These are phyloP conservation scores for Cornus kousa DNA, from an alignment of 148 eudicot genomes.

Conservation along the genomic window DNA sequence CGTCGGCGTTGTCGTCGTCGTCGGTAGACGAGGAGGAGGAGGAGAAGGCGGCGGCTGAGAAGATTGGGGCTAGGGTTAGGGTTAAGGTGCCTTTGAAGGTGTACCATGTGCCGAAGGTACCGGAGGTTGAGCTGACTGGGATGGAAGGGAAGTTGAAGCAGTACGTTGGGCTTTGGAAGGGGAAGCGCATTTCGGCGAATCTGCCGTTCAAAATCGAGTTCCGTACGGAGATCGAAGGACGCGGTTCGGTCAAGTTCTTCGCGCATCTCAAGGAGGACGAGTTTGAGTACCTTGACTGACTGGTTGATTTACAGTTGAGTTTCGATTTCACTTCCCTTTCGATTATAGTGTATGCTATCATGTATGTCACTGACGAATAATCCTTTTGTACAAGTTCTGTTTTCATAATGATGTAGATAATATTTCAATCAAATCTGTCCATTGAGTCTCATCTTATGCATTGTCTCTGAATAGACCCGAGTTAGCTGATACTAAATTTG, in stretches of 20 bases:
- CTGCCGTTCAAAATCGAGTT: constrained; percentile 65
- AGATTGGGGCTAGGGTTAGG: constrained; percentile 64
- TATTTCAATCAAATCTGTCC: constrained; percentile 3
- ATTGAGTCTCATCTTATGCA: background rate
- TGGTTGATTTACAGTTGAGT: background rate
- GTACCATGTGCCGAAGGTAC: constrained; percentile 54
- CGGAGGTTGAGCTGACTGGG: constrained; percentile 53
- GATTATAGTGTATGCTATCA: background rate
- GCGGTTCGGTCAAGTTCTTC: constrained; percentile 50
- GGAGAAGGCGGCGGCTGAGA: constrained; percentile 21
- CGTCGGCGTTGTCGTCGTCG: constrained; percentile 10
- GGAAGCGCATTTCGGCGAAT: constrained; percentile 69
- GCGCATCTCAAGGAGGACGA: constrained; percentile 83
- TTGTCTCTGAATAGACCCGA: background rate
- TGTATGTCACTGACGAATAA: background rate
- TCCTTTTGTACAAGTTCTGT: background rate
- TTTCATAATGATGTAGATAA: constrained; percentile 12
- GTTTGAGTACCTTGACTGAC: constrained; percentile 55
- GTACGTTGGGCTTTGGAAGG: constrained; percentile 62
- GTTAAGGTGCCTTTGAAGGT: constrained; percentile 59
- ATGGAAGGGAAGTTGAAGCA: constrained; percentile 56
- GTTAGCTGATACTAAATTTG: background rate
- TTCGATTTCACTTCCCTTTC: background rate
- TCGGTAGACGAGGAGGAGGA: constrained; percentile 26
- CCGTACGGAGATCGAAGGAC: constrained; percentile 26